phyloP scores from a whole-genome alignment of 2,329 filamentous ascomycete species.

The Hypoxylon sp. region DNA sequence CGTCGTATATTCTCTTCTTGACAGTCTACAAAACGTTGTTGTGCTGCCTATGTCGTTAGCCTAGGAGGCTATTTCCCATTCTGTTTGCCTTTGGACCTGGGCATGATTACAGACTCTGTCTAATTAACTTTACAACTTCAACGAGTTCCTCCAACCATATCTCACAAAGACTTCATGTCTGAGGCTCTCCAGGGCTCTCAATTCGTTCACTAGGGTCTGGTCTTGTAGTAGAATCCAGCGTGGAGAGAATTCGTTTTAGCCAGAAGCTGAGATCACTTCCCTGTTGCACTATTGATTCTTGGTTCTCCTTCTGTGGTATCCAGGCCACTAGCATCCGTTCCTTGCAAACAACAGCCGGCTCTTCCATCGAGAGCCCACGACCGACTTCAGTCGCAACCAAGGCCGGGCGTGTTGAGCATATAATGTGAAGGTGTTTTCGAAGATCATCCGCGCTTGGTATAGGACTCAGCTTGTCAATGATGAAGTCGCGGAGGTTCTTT shows the following conservation, averaged over 20 bases:
- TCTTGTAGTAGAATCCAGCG: background rate
- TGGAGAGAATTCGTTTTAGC: conserved; percentile 1
- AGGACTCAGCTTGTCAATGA: conserved; percentile 52
- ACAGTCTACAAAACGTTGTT: background rate
- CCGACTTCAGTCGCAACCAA: conserved; percentile 56
- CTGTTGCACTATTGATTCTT: background rate
- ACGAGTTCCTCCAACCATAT: background rate
- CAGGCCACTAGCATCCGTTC: conserved; percentile 58
- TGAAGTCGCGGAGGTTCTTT: conserved; percentile 50
- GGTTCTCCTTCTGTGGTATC: conserved; percentile 22
- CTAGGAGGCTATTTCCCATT: background rate
- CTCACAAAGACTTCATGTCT: background rate
- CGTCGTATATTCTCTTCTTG: conserved; percentile 1
- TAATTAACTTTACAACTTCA: background rate
- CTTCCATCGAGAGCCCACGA: conserved; percentile 52
- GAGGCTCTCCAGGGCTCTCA: background rate
- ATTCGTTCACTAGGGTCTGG: background rate
- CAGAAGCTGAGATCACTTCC: background rate
- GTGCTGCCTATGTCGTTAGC: background rate
- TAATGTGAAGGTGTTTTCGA: conserved; percentile 50
- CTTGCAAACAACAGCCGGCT: conserved; percentile 54
- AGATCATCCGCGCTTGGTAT: conserved; percentile 52
- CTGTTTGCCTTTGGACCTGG: background rate
- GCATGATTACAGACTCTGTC: background rate
- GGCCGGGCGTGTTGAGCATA: conserved; percentile 55